phyloP scores from a whole-genome alignment of 2,329 filamentous ascomycete genomes.

The Colletotrichum coccodes region DNA sequence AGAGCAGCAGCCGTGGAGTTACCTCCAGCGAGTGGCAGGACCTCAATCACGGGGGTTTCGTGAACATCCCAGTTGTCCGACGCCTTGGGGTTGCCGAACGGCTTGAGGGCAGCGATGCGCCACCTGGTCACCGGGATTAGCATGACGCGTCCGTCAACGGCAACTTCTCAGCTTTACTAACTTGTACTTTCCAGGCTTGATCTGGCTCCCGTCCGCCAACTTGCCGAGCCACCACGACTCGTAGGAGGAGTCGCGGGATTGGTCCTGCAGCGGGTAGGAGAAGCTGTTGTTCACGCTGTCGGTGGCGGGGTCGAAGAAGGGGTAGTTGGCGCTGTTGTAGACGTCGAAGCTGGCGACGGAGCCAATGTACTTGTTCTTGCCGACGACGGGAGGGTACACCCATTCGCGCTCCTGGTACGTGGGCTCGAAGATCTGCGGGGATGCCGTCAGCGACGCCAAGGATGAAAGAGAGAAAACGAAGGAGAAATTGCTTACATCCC shows the following conservation, averaged over 20 bases:
- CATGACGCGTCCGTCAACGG: neutral
- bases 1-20: neutral
- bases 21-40: slow-evolving; percentile 32
- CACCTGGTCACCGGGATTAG: slow-evolving; percentile 35
- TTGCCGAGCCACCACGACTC: slow-evolving; percentile 55
- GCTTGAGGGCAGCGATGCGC: slow-evolving; percentile 51
- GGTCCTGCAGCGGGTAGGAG: slow-evolving; percentile 48
- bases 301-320: slow-evolving; percentile 43
- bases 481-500: slow-evolving; percentile 34
- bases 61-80: slow-evolving; percentile 54
- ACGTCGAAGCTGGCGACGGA: slow-evolving; percentile 46
- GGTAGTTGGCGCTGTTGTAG: slow-evolving; percentile 24
- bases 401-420: slow-evolving; percentile 51
- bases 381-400: slow-evolving; percentile 52
- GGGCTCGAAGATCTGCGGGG: slow-evolving; percentile 46
- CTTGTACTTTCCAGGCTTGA: slow-evolving; percentile 53
- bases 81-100: slow-evolving; percentile 52
- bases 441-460: neutral
- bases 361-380: slow-evolving; percentile 52
- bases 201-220: slow-evolving; percentile 52
- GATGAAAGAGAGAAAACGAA: neutral
- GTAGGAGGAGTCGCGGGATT: slow-evolving; percentile 44
- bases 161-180: slow-evolving; percentile 27
- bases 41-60: slow-evolving; percentile 45
- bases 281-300: slow-evolving; percentile 50